Percentiles rank a stretch among this genome's conserved stretches.
These are phyloP conservation scores for Boletus bicolor DNA, from an alignment of 768 basidiomycete genomes.

Conservation along the genomic window DNA sequence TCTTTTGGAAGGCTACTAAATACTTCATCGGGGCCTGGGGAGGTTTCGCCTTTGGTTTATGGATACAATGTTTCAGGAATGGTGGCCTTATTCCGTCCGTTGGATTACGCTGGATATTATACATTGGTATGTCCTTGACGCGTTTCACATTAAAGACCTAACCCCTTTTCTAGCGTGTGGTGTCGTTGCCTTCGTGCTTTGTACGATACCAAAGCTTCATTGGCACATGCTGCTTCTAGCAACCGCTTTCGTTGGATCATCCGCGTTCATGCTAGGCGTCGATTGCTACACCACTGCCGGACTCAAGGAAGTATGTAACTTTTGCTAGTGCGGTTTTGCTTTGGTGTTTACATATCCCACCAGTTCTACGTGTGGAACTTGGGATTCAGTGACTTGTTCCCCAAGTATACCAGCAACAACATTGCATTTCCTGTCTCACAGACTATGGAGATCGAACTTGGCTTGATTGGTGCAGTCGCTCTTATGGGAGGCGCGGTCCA, in stretches of 20 bases:
- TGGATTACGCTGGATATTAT: slow-evolving; percentile 85
- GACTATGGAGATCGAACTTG: slow-evolving; percentile 91
- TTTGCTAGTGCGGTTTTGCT: neutral
- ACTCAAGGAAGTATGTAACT: slow-evolving; percentile 75
- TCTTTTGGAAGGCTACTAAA: slow-evolving; percentile 88
- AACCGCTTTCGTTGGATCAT: slow-evolving; percentile 87
- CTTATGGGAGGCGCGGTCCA: slow-evolving; percentile 90
- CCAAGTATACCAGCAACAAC: slow-evolving; percentile 62
- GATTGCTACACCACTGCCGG: slow-evolving; percentile 92
- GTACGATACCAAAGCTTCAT: slow-evolving; percentile 83
- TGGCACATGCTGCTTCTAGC: slow-evolving; percentile 83
- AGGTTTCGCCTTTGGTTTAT: slow-evolving; percentile 83
- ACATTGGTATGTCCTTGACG: slow-evolving; percentile 57
- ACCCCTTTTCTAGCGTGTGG: slow-evolving; percentile 49
- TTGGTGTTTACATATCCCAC: slow-evolving; percentile 12
- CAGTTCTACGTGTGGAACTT: slow-evolving; percentile 97
- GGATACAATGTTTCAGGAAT: slow-evolving; percentile 80
- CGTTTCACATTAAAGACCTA: slow-evolving; percentile 14
- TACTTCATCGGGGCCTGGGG: slow-evolving; percentile 63
- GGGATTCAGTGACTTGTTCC: slow-evolving; percentile 78
- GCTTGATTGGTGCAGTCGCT: slow-evolving; percentile 77
- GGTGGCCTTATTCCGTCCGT: slow-evolving; percentile 78
- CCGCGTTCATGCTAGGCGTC: slow-evolving; percentile 87
- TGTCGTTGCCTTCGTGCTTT: slow-evolving; percentile 76
- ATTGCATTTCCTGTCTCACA: slow-evolving; percentile 83